Evolutionary conservation across 139 green algal genomes (phyloP), one percentile per base, ranked within the genome.

Genomic region (Desmodesmus armatus): DNA sequence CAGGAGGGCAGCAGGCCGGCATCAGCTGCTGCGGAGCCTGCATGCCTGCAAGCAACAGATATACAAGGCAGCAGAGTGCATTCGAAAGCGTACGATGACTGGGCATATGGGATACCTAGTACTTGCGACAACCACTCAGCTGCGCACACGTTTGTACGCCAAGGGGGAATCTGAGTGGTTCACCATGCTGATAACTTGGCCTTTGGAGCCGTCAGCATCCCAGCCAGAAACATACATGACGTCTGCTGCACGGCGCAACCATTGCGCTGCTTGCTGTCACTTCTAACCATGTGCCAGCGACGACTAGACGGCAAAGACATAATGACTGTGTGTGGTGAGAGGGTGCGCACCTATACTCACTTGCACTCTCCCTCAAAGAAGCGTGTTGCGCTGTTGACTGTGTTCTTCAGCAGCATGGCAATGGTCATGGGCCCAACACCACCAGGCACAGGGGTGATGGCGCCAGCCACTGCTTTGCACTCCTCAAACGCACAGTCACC

Each of bases 391-490:
- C 88, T 87, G 40, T 92, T 81, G 23, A 94, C 35, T 5, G 93
- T 97, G 90, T 99, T 99, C 39, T 91, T 71, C 37, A 99, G 88
- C 60, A 99, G 90, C 87, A 98, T 97, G 3, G 97, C 96, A 81
- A 99, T 98, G 29, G 97, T 99, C 97, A 99, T 99, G 21, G 97
- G 97, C 5, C 97, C 97, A 25, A 99, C 96, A 6, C 97, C 97
- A 17, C 96, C 97, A 3, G 97, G 97, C 37, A 99, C 97, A 21
- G 97, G 97, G 0, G 97, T 99, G 76, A 99, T 96, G 9, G 89
- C 90, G 0, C 90, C 92, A 9, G 97, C 97, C 29, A 92, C 83
- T 4, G 47, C 27, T 37, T 92, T 43, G 40, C 88, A 93, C 51
- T 90, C 90, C 1, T 91, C 88, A 75, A 95, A 98, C 74, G 96